Percentiles rank a stretch among this genome's conserved stretches.
These are phyloP conservation scores for Phytophthora foliorum DNA, from an alignment of 352 stramenopile genomes.

Conservation along the genomic window DNA sequence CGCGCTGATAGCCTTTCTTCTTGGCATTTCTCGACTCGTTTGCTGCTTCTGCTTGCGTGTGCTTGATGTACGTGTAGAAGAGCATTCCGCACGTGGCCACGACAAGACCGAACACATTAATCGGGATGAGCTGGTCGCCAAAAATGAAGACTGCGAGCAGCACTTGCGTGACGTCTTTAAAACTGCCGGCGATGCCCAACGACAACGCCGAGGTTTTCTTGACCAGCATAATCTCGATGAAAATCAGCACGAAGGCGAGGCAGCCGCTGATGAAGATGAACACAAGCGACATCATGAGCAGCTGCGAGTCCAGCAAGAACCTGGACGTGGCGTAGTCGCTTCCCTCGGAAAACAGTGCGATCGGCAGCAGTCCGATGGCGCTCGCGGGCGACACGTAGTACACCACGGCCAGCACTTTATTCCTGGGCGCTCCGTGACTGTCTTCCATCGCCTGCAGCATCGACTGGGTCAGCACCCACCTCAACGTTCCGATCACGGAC, in stretches of 20 bases:
- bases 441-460: conserved; percentile 75
- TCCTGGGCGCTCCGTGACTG: conserved; percentile 35
- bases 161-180: conserved; percentile 88
- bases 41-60: conserved; percentile 45
- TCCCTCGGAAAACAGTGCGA: conserved; percentile 68
- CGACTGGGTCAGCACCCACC: conserved; percentile 89
- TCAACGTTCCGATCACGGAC: conserved; percentile 75
- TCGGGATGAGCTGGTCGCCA: conserved; percentile 61
- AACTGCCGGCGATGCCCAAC: conserved; percentile 79
- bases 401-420: conserved; percentile 82
- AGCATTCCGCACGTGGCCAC: conserved; percentile 81
- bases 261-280: conserved; percentile 79
- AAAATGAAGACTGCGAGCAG: conserved; percentile 84
- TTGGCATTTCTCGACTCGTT: conserved; percentile 16
- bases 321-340: conserved; percentile 59
- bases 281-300: conserved; percentile 60
- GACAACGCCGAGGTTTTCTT: conserved; percentile 88
- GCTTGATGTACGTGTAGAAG: conserved; percentile 82
- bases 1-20: conserved; percentile 42
- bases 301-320: conserved; percentile 58
- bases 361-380: conserved; percentile 73
- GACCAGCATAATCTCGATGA: conserved; percentile 84
- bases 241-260: conserved; percentile 83
- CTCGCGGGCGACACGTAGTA: conserved; percentile 87
- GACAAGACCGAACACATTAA: conserved; percentile 78